Percentiles rank a stretch among this genome's conserved stretches.
Evolutionary conservation across 176 grass and related monocot species (phyloP).

Genomic region (Musa troglodytarum): DNA sequence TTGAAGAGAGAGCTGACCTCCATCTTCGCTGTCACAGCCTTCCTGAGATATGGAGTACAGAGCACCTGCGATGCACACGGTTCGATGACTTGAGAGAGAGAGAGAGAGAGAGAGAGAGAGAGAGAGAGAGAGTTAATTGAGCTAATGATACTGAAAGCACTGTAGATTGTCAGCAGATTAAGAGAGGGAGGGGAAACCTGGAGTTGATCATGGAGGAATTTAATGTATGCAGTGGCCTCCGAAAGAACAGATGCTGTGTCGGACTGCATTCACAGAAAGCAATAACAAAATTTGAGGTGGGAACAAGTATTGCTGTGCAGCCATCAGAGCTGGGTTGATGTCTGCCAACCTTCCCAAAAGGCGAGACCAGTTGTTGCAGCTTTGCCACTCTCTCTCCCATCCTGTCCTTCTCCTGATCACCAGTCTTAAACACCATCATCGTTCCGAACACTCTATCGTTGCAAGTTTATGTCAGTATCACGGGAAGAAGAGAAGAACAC

Average conservation of each 20-base stretch:
- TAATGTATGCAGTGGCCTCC: constrained; percentile 84
- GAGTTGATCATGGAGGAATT: constrained; percentile 88
- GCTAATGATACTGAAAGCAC: background rate
- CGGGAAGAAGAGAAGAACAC: too few species aligned
- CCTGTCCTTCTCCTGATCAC: constrained; percentile 88
- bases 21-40: constrained; percentile 20
- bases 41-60: constrained; percentile 62
- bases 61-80: constrained; percentile 40
- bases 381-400: constrained; percentile 61
- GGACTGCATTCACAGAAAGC: constrained; percentile 33
- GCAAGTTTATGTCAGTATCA: background rate
- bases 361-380: constrained; percentile 86
- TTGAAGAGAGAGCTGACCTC: constrained; percentile 40
- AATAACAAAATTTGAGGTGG: too few species aligned
- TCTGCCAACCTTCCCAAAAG: constrained; percentile 65
- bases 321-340: background rate
- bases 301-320: background rate
- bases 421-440: background rate
- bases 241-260: constrained; percentile 86
- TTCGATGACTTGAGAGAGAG: background rate
- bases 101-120: too few species aligned
- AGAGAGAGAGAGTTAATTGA: background rate
- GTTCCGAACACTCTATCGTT: background rate
- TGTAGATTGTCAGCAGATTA: background rate
- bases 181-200: constrained; percentile 31